Evolutionary conservation across 1,284 basidiomycete genomes (phyloP).

Genomic region (Cryptococcus maquisensis): DNA sequence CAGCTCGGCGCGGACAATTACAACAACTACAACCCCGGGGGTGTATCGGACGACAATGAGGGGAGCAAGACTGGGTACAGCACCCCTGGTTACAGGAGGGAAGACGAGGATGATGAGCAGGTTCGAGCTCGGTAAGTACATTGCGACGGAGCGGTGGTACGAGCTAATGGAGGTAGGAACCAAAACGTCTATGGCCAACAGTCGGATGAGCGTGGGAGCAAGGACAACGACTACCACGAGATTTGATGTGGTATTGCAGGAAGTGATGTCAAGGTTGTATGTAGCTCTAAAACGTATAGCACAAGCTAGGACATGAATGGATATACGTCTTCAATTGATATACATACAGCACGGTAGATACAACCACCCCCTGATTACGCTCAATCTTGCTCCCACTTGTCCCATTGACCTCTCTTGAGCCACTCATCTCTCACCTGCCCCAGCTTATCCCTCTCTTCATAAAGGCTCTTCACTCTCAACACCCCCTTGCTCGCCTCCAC

Average conservation of each 20-base stretch:
- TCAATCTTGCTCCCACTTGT: conserved; percentile 32
- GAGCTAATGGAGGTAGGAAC: background rate
- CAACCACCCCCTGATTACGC: too few relatives aligned
- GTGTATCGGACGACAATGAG: conserved; percentile 9
- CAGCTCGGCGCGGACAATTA: conserved; percentile 25
- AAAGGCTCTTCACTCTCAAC: conserved; percentile 9
- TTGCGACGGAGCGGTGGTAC: background rate
- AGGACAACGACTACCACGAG: conserved; percentile 16
- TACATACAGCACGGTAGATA: too few relatives aligned
- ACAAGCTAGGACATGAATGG: background rate
- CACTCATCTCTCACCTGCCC: conserved; percentile 28
- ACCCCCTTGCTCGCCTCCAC: conserved; percentile 11
- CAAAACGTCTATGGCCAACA: conserved; percentile 20
- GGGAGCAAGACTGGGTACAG: conserved; percentile 33
- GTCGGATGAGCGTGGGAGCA: conserved; percentile 20
- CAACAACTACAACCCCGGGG: conserved; percentile 10
- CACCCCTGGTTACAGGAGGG: conserved; percentile 37
- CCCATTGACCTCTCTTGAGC: conserved; percentile 29
- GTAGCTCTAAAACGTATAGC: background rate
- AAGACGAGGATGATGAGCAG: conserved; percentile 23
- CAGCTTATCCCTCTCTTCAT: conserved; percentile 10
- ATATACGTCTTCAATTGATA: too few relatives aligned
- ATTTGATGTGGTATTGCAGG: background rate
- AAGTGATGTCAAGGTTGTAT: too few relatives aligned
- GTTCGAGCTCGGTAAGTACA: background rate